Conservation (phyloP, 768 basidiomycete species). For the Hypholoma fasciculare region DNA sequence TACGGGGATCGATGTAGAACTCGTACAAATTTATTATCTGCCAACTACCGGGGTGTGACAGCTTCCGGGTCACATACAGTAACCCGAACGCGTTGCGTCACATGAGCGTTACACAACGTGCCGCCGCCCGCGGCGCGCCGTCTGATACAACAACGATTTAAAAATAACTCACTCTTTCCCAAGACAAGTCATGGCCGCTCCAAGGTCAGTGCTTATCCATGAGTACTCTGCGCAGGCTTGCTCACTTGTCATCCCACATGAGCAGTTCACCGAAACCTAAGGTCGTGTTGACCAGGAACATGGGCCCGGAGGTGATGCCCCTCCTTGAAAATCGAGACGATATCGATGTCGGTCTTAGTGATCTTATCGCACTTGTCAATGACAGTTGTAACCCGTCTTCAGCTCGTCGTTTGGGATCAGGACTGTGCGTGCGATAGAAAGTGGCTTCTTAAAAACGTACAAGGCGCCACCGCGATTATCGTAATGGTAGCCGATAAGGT, state of each 20-base stretch:
- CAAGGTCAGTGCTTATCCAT: conserved; percentile 9
- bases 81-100: conserved; percentile 37
- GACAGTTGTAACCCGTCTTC: neutral
- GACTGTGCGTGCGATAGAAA: conserved; percentile 55
- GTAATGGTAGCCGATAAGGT: conserved; percentile 78
- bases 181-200: neutral
- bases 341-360: conserved; percentile 46
- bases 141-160: too few species aligned
- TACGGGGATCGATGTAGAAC: too few species aligned
- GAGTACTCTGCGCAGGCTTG: conserved; percentile 18
- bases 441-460: conserved; percentile 76
- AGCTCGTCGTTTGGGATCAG: conserved; percentile 48
- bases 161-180: too few species aligned
- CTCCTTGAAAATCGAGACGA: conserved; percentile 44
- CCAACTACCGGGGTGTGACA: too few species aligned
- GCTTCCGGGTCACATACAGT: too few species aligned
- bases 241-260: conserved; percentile 16
- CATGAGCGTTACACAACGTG: conserved; percentile 24
- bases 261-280: conserved; percentile 25
- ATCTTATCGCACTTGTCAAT: neutral
- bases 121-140: neutral
- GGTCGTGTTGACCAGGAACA: conserved; percentile 59
- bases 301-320: conserved; percentile 67
- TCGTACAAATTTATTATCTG: too few species aligned
- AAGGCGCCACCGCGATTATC: conserved; percentile 62